Conservation (phyloP, 768 basidiomycete genomes). For the Tephrocybe sp. region DNA sequence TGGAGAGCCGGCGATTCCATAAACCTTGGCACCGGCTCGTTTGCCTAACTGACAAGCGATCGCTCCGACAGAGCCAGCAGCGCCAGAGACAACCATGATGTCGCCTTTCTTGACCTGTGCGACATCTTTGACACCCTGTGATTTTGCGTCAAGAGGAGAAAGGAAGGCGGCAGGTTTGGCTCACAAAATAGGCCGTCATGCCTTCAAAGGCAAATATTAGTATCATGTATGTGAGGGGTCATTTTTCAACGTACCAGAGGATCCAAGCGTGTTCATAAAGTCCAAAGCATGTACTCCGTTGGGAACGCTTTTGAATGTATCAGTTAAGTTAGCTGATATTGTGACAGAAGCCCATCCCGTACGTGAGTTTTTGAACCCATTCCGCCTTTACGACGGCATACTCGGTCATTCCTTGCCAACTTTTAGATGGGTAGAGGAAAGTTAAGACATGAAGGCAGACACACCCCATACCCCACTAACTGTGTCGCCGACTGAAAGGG, state of each 20-base stretch:
- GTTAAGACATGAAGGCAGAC: slow-evolving; percentile 17
- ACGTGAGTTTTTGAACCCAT: slow-evolving; percentile 53
- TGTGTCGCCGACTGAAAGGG: slow-evolving; percentile 61
- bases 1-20: slow-evolving; percentile 80
- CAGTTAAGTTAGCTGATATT: not conserved
- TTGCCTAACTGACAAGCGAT: slow-evolving; percentile 84
- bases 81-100: slow-evolving; percentile 82
- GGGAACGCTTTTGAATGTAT: slow-evolving; percentile 38
- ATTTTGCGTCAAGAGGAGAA: not conserved
- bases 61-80: slow-evolving; percentile 88
- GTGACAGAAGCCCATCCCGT: slow-evolving; percentile 20
- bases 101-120: slow-evolving; percentile 82
- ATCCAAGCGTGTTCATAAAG: slow-evolving; percentile 78
- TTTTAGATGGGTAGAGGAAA: not conserved
- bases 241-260: slow-evolving; percentile 48
- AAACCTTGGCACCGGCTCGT: slow-evolving; percentile 73
- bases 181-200: slow-evolving; percentile 86
- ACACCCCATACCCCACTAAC: slow-evolving; percentile 64
- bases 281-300: slow-evolving; percentile 68
- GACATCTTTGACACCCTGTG: slow-evolving; percentile 77
- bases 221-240: not conserved
- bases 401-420: slow-evolving; percentile 68
- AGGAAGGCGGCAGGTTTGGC: slow-evolving; percentile 14
- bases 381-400: slow-evolving; percentile 62
- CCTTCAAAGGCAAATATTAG: slow-evolving; percentile 36